Evolutionary conservation across 495 filamentous ascomycete species (phyloP).

Genomic region (Penicillium simplicissimum): DNA sequence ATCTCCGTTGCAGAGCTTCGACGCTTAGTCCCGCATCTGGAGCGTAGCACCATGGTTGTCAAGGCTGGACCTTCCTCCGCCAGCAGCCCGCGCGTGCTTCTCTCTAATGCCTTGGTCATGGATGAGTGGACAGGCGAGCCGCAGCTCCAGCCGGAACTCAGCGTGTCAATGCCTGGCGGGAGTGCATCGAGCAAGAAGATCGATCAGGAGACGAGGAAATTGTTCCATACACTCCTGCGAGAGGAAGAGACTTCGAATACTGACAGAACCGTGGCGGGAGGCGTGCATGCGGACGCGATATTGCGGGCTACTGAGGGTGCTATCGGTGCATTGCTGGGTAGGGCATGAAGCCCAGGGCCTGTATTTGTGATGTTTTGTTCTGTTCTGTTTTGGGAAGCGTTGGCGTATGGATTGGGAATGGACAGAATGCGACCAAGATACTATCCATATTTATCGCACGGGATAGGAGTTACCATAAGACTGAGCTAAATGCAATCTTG

Average conservation of each 20-base stretch:
- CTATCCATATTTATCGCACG: conserved; percentile 12
- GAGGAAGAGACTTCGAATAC: conserved; percentile 21
- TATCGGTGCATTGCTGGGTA: conserved; percentile 35
- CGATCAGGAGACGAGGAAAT: conserved; percentile 40
- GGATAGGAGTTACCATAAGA: neutral
- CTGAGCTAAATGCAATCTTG: neutral
- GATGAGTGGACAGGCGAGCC: conserved; percentile 48
- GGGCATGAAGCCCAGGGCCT: conserved; percentile 8
- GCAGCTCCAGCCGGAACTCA: conserved; percentile 38
- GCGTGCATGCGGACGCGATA: conserved; percentile 30
- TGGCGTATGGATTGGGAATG: conserved; percentile 7
- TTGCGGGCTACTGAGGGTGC: conserved; percentile 39
- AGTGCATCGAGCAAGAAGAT: conserved; percentile 29
- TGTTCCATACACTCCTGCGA: conserved; percentile 42
- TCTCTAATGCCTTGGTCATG: conserved; percentile 37
- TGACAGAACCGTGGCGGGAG: conserved; percentile 13
- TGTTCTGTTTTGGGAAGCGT: conserved; percentile 12
- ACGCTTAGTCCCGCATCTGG: conserved; percentile 38
- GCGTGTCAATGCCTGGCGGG: conserved; percentile 27
- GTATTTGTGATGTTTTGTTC: neutral
- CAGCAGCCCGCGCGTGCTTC: conserved; percentile 23
- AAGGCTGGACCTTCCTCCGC: conserved; percentile 18
- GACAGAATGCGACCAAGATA: conserved; percentile 18
- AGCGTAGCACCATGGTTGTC: conserved; percentile 44
- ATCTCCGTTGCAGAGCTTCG: conserved; percentile 32